Evolutionary conservation across 2,329 filamentous ascomycete species (phyloP).

Genomic region (Coniochaeta pulveracea): DNA sequence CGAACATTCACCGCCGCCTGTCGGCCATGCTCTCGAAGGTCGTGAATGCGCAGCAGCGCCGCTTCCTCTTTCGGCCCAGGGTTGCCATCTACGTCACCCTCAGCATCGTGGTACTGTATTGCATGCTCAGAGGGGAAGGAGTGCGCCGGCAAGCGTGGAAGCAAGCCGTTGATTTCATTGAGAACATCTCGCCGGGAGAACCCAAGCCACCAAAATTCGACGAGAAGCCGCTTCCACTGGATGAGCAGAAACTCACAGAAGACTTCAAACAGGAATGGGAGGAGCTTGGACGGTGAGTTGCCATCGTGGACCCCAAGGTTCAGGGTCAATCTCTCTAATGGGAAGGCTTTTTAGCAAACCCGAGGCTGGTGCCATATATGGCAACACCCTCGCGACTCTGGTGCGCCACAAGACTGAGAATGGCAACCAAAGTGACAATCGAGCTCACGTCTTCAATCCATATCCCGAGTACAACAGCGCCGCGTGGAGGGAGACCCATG

Average conservation of each 20-base stretch:
- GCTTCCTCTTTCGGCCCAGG: conserved; percentile 1
- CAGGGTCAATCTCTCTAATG: conserved; percentile 12
- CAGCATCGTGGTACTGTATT: background rate
- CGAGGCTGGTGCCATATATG: conserved; percentile 42
- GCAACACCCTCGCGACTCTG: conserved; percentile 39
- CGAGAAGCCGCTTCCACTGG: background rate
- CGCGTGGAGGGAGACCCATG: conserved; percentile 45
- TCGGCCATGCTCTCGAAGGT: conserved; percentile 2
- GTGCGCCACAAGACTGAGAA: conserved; percentile 21
- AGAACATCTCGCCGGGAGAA: conserved; percentile 1
- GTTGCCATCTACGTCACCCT: background rate
- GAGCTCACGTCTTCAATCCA: conserved; percentile 47
- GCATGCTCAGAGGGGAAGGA: too few species aligned
- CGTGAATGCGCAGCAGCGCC: conserved; percentile 1
- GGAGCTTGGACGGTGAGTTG: conserved; percentile 21
- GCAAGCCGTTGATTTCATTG: background rate
- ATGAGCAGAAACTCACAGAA: conserved; percentile 7
- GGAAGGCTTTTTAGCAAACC: conserved; percentile 23
- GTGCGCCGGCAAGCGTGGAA: background rate
- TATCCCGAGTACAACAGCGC: conserved; percentile 60
- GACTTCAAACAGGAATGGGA: conserved; percentile 28
- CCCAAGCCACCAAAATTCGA: too few species aligned
- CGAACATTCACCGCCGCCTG: too few species aligned
- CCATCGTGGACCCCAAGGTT: conserved; percentile 9
- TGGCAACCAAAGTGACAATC: background rate